Evolutionary conservation across 805 yeast genomes (phyloP).

Genomic region (Debaryomyces maramus): DNA sequence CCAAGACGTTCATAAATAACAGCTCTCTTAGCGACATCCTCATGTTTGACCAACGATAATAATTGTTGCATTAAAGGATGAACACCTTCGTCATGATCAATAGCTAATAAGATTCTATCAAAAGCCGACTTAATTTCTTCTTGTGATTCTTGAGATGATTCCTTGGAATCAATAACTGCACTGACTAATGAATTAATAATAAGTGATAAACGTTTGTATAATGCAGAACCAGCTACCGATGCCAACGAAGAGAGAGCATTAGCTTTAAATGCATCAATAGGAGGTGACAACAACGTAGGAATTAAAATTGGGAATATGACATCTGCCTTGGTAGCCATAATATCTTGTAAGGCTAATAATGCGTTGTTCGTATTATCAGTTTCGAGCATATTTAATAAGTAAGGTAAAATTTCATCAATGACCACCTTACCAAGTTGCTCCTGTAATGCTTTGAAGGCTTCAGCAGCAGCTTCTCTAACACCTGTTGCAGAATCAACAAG

Average conservation of each 20-base stretch:
- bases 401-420: constrained; percentile 86
- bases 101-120: constrained; percentile 68
- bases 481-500: constrained; percentile 68
- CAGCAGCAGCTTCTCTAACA: constrained; percentile 90
- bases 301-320: constrained; percentile 90
- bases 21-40: constrained; percentile 62
- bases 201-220: constrained; percentile 67
- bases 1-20: constrained; percentile 68
- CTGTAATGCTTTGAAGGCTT: constrained; percentile 85
- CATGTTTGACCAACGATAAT: constrained; percentile 72
- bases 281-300: constrained; percentile 79
- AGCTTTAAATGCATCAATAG: constrained; percentile 84
- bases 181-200: constrained; percentile 75
- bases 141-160: constrained; percentile 37
- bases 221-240: constrained; percentile 82
- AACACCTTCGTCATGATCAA: constrained; percentile 73
- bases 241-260: constrained; percentile 83
- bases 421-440: constrained; percentile 79
- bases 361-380: constrained; percentile 65
- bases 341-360: constrained; percentile 82
- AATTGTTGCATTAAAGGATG: constrained; percentile 85
- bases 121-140: constrained; percentile 54
- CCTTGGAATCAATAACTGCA: constrained; percentile 44
- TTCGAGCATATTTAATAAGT: constrained; percentile 69
- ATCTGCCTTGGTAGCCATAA: constrained; percentile 87